phyloP scores from a whole-genome alignment of 495 filamentous ascomycete genomes.

The Hypoxylon cercidicola region DNA sequence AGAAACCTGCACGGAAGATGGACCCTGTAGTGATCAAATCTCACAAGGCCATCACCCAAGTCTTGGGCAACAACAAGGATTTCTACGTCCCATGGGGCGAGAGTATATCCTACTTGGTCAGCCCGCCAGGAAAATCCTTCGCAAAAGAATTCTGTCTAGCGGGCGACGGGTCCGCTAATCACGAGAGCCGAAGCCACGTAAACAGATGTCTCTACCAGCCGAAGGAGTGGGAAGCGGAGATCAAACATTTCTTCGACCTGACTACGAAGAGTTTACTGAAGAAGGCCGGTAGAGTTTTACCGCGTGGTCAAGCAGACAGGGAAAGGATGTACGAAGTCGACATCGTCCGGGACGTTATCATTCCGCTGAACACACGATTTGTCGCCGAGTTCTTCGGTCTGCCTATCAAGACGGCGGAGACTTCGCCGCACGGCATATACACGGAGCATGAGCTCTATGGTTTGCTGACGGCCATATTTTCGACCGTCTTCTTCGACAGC shows the following conservation, averaged over 20 bases:
- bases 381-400: constrained; percentile 71
- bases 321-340: constrained; percentile 63
- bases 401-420: constrained; percentile 71
- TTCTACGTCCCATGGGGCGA: constrained; percentile 72
- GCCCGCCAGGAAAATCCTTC: constrained; percentile 52
- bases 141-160: constrained; percentile 62
- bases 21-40: constrained; percentile 66
- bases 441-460: constrained; percentile 77
- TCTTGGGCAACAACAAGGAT: constrained; percentile 64
- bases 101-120: constrained; percentile 63
- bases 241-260: constrained; percentile 67
- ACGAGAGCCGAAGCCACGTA: constrained; percentile 60
- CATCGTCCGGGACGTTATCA: constrained; percentile 73
- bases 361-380: constrained; percentile 71
- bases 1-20: constrained; percentile 61
- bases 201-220: constrained; percentile 64
- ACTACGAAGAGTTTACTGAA: constrained; percentile 68
- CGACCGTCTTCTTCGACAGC: constrained; percentile 54
- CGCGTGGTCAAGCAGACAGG: constrained; percentile 48
- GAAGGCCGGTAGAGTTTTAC: constrained; percentile 62
- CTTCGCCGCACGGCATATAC: constrained; percentile 70
- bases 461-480: constrained; percentile 71
- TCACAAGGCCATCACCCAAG: constrained; percentile 65
- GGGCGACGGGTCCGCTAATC: constrained; percentile 60
- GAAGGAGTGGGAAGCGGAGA: constrained; percentile 62